Evolutionary conservation across 2,329 filamentous ascomycete species (phyloP).

Genomic region (Colletotrichum costaricense): DNA sequence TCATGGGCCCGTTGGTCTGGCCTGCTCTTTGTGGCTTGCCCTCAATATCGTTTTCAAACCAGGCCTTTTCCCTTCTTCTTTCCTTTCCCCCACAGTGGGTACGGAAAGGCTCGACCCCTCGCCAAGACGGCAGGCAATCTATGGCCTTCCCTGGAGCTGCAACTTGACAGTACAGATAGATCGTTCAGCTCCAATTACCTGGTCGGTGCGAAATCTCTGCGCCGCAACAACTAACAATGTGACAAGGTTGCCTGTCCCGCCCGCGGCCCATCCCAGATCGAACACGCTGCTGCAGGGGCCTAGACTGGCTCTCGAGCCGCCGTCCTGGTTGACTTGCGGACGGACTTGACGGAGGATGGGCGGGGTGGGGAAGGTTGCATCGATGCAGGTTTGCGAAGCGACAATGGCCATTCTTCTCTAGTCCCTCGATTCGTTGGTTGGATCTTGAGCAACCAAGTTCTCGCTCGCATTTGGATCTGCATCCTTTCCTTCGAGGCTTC

Average conservation of each 20-base stretch:
- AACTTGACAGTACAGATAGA: not conserved
- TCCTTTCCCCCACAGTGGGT: not conserved
- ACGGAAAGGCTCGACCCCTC: not conserved
- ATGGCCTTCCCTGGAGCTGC: not conserved
- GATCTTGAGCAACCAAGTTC: not conserved
- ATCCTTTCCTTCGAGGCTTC: not conserved
- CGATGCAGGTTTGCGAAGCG: constrained; percentile 6
- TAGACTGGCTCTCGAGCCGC: not conserved
- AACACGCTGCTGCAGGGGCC: not conserved
- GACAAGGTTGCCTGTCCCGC: not conserved
- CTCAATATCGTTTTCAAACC: not conserved
- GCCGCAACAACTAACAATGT: not conserved
- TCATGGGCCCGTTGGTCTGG: not conserved
- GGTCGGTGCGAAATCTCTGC: not conserved
- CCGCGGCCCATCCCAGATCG: not conserved
- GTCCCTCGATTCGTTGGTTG: constrained; percentile 41
- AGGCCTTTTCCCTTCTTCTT: not conserved
- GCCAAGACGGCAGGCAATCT: not conserved
- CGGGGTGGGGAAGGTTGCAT: constrained; percentile 42
- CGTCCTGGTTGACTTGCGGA: not conserved
- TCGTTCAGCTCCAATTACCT: not conserved
- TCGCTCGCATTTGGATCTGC: not conserved
- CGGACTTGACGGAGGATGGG: constrained; percentile 15
- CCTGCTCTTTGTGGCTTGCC: not conserved
- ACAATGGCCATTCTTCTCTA: not conserved